Percentiles rank a stretch among this genome's conserved stretches.
phyloP scores from a whole-genome alignment of 306 rosid species.

The Fragaria vesca region DNA sequence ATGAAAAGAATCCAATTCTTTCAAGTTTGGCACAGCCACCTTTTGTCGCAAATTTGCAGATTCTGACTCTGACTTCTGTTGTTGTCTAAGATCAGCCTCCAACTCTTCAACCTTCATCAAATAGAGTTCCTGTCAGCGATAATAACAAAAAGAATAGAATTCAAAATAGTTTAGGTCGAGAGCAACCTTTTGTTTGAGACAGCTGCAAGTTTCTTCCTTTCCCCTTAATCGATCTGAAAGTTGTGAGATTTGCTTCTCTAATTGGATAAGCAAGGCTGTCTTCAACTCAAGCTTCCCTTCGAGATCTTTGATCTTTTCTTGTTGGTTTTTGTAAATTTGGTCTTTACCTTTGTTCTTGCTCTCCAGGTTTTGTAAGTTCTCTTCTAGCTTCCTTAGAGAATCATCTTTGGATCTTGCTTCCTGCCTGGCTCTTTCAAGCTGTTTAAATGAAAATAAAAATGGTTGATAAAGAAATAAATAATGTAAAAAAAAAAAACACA shows the following conservation, averaged over 20 bases:
- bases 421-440: constrained; percentile 78
- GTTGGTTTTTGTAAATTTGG: constrained; percentile 48
- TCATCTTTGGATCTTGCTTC: constrained; percentile 80
- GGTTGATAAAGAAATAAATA: too few relatives aligned
- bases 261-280: constrained; percentile 55
- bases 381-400: constrained; percentile 68
- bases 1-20: constrained; percentile 1
- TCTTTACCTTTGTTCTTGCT: constrained; percentile 77
- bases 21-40: constrained; percentile 39
- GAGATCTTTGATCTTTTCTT: constrained; percentile 78
- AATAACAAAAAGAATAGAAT: neutral
- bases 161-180: constrained; percentile 20
- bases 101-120: constrained; percentile 66
- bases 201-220: constrained; percentile 61
- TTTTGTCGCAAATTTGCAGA: constrained; percentile 54
- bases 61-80: constrained; percentile 58
- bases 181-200: constrained; percentile 75
- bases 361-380: constrained; percentile 66
- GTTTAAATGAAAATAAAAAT: constrained; percentile 19
- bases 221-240: constrained; percentile 62
- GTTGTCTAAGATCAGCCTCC: constrained; percentile 63
- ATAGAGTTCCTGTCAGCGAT: constrained; percentile 14
- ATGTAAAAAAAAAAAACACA: neutral
- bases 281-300: constrained; percentile 73
- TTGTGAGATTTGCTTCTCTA: constrained; percentile 68